Evolutionary conservation across 2,329 filamentous ascomycete species (phyloP).

Genomic region (Fusarium illudens): DNA sequence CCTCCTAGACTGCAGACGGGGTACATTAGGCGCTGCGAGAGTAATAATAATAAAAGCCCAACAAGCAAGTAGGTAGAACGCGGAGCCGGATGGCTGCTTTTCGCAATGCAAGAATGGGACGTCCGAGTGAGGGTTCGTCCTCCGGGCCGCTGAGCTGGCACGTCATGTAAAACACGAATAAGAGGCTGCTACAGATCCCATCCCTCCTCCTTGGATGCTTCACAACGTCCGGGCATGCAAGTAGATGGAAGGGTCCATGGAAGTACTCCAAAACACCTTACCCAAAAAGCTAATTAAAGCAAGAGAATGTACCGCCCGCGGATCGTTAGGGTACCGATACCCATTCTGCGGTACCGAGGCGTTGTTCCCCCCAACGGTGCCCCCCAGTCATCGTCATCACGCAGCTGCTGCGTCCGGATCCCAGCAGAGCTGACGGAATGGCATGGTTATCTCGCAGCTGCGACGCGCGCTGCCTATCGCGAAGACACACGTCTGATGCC

Average conservation of each 20-base stretch:
- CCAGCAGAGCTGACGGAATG: constrained; percentile 18
- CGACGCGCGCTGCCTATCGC: constrained; percentile 15
- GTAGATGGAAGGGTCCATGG: neutral
- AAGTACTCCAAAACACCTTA: constrained; percentile 8
- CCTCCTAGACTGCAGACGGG: neutral
- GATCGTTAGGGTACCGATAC: constrained; percentile 31
- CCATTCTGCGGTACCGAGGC: constrained; percentile 35
- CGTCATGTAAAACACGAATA: constrained; percentile 10
- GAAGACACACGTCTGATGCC: constrained; percentile 30
- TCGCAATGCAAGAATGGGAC: constrained; percentile 6
- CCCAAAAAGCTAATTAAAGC: constrained; percentile 19
- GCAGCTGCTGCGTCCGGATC: constrained; percentile 23
- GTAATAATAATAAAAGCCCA: neutral
- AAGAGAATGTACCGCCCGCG: constrained; percentile 11
- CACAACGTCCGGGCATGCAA: neutral
- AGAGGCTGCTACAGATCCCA: constrained; percentile 2
- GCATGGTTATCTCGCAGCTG: constrained; percentile 6
- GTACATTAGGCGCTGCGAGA: neutral
- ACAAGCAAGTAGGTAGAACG: neutral
- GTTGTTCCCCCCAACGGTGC: constrained; percentile 8
- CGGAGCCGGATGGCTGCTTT: neutral
- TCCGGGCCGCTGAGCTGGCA: constrained; percentile 30
- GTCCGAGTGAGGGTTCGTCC: neutral
- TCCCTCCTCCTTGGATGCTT: neutral
- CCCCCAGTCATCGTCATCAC: constrained; percentile 33